phyloP scores from a whole-genome alignment of 352 stramenopile species.

The Peronospora belbahrii region DNA sequence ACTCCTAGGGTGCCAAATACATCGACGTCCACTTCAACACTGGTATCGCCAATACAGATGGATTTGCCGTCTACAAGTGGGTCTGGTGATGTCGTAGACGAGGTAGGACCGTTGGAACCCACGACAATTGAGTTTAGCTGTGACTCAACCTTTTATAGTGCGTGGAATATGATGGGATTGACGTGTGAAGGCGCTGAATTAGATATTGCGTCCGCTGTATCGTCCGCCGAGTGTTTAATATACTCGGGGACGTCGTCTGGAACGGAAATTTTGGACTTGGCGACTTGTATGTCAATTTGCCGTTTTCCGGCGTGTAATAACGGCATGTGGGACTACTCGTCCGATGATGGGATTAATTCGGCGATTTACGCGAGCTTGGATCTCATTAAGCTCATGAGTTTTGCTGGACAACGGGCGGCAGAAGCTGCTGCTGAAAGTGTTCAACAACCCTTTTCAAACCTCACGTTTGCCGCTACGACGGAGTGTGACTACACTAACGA shows the following conservation, averaged over 20 bases:
- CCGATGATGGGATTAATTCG: constrained; percentile 56
- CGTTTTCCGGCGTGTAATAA: constrained; percentile 68
- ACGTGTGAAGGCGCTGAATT: constrained; percentile 46
- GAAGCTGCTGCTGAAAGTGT: constrained; percentile 22
- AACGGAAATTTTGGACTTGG: constrained; percentile 41
- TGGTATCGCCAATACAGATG: constrained; percentile 2
- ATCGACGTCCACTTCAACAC: background rate
- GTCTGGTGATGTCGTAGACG: background rate
- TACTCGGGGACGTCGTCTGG: constrained; percentile 59
- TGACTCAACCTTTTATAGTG: constrained; percentile 71
- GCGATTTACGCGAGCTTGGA: constrained; percentile 61
- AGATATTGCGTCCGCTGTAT: constrained; percentile 37
- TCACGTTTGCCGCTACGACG: constrained; percentile 44
- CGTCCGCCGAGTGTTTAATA: constrained; percentile 62
- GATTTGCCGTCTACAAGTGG: constrained; percentile 11
- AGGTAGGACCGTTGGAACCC: background rate
- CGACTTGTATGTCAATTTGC: constrained; percentile 74
- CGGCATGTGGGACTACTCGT: constrained; percentile 68
- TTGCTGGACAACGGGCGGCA: constrained; percentile 28
- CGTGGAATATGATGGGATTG: constrained; percentile 59
- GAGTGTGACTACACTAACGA: constrained; percentile 57
- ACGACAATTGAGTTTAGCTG: constrained; percentile 49
- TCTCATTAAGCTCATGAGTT: constrained; percentile 51
- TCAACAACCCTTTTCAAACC: constrained; percentile 37
- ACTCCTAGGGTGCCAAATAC: constrained; percentile 7